Evolutionary conservation across 306 rosid species (phyloP).

Genomic region (Boehmeria nivea): DNA sequence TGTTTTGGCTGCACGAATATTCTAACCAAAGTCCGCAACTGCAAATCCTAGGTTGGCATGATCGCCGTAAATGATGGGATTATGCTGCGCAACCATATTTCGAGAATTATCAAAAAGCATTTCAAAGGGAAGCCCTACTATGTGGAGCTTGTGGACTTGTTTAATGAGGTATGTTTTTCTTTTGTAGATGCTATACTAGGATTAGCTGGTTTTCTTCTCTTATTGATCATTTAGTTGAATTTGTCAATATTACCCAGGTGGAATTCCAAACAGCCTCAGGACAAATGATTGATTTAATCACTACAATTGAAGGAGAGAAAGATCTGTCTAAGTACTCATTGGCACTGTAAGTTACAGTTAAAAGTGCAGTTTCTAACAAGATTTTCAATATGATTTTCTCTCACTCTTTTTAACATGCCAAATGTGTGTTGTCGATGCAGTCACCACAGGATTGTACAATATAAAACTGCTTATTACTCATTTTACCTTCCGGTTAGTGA

Average conservation of each 20-base stretch:
- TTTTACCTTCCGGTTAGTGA: slow-evolving; percentile 86
- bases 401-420: slow-evolving; percentile 8
- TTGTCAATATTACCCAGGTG: slow-evolving; percentile 40
- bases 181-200: slow-evolving; percentile 8
- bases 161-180: slow-evolving; percentile 58
- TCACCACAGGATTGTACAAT: slow-evolving; percentile 86
- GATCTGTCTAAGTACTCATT: slow-evolving; percentile 78
- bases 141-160: slow-evolving; percentile 78
- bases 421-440: slow-evolving; percentile 44
- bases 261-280: slow-evolving; percentile 96
- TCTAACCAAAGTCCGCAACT: not conserved
- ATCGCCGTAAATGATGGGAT: slow-evolving; percentile 83
- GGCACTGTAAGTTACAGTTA: slow-evolving; percentile 55
- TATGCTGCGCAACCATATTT: slow-evolving; percentile 68
- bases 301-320: slow-evolving; percentile 87
- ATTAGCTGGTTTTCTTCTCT: not conserved
- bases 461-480: slow-evolving; percentile 90
- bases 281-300: slow-evolving; percentile 94
- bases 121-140: slow-evolving; percentile 76
- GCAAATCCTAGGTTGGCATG: slow-evolving; percentile 58
- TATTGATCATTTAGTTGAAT: not conserved
- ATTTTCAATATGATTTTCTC: not conserved
- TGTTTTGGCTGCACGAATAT: not conserved
- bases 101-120: slow-evolving; percentile 71
- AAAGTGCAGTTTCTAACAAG: not conserved